A percentile compares a stretch with the other conserved stretches of the same genome.
Evolutionary conservation across 305 asterid genomes (phyloP).

Genomic region (Solanum hybrid): DNA sequence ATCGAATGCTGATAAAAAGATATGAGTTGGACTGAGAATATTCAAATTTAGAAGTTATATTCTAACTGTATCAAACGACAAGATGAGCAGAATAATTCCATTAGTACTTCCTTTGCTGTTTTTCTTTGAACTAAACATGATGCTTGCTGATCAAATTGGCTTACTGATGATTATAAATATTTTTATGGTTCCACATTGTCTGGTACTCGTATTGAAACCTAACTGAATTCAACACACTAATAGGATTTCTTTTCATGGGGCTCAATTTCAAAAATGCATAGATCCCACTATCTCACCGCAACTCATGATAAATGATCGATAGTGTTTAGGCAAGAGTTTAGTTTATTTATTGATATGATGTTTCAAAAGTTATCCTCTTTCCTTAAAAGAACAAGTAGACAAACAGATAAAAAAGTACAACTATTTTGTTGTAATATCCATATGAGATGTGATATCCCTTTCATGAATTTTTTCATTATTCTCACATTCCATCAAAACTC

Average conservation of each 20-base stretch:
- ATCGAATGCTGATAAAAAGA: background rate
- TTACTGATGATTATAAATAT: background rate
- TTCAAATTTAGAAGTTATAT: background rate
- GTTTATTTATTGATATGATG: background rate
- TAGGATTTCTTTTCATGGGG: accelerated
- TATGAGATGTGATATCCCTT: background rate
- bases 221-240: accelerated
- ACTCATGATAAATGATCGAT: background rate
- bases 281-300: background rate
- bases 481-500: background rate
- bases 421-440: background rate
- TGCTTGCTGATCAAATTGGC: background rate
- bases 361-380: background rate
- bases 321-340: background rate
- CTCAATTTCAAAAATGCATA: too few relatives aligned
- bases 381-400: background rate
- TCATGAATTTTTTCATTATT: background rate
- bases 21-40: background rate
- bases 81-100: background rate
- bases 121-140: background rate
- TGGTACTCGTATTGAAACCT: accelerated
- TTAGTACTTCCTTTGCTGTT: background rate
- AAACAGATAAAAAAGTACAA: too few relatives aligned
- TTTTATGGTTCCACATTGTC: background rate
- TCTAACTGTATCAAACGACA: background rate